Percentiles rank a stretch among this genome's conserved stretches.
Conservation (phyloP, 2,329 filamentous ascomycete genomes). For the Podosphaera fusca region DNA sequence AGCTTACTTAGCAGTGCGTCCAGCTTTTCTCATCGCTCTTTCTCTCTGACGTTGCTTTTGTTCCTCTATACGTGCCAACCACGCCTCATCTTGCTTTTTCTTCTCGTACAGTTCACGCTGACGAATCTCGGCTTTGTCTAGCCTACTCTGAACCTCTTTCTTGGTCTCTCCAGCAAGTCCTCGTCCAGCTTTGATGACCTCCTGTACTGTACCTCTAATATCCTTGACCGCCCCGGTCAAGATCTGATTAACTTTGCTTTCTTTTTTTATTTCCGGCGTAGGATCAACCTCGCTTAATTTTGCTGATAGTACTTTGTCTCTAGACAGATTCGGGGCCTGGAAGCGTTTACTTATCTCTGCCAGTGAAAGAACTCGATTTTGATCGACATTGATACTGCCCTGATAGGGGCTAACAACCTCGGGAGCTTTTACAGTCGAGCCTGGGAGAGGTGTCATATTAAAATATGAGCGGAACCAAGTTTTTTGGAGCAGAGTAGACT, state of each 20-base stretch:
- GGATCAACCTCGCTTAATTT: no score
- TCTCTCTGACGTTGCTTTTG: background rate
- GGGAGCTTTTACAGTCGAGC: background rate
- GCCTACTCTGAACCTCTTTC: conserved; percentile 11
- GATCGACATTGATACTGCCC: conserved; percentile 4
- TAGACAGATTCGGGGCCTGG: conserved; percentile 1
- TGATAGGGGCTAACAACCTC: conserved; percentile 1
- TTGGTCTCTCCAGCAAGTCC: conserved; percentile 13
- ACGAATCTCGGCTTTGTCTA: conserved; percentile 4
- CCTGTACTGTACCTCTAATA: conserved; percentile 12
- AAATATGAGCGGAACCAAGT: conserved; percentile 18
- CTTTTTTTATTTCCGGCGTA: conserved; percentile 4
- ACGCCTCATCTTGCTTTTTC: conserved; percentile 1
- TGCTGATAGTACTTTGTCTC: no score
- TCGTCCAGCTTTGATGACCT: conserved; percentile 15
- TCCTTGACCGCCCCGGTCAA: conserved; percentile 15
- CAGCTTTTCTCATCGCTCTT: background rate
- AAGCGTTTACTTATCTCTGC: conserved; percentile 5
- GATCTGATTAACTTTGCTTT: conserved; percentile 1
- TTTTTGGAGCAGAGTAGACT: conserved; percentile 23
- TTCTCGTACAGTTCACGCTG: conserved; percentile 5
- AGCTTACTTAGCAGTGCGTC: no score
- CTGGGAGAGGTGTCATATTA: conserved; percentile 15
- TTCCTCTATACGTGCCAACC: conserved; percentile 2
- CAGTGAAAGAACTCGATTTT: conserved; percentile 5